Conservation (phyloP, 2,329 filamentous ascomycete genomes). For the Fusarium robinianum region DNA sequence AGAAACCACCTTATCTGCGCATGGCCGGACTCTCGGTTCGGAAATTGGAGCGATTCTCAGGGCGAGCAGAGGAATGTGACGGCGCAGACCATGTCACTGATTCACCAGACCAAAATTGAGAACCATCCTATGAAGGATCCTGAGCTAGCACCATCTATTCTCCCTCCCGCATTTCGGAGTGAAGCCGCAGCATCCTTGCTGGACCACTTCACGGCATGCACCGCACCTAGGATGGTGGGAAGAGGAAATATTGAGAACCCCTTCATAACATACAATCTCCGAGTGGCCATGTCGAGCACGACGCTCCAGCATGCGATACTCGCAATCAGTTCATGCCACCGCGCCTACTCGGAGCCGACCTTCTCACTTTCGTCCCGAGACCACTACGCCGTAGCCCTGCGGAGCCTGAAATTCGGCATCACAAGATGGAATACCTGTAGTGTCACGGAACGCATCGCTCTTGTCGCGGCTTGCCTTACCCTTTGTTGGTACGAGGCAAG, state of each 20-base stretch:
- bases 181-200: background rate
- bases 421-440: background rate
- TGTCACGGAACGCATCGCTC: background rate
- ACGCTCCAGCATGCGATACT: constrained; percentile 8
- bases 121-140: no score
- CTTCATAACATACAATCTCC: constrained; percentile 6
- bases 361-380: background rate
- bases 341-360: background rate
- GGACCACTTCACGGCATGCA: background rate
- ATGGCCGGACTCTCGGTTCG: background rate
- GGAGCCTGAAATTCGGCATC: background rate
- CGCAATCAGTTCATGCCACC: constrained; percentile 7
- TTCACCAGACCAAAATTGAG: background rate
- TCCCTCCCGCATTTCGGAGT: background rate
- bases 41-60: background rate
- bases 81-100: background rate
- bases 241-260: constrained; percentile 5
- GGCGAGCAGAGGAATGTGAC: no score
- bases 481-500: constrained; percentile 11
- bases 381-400: constrained; percentile 8
- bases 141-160: no score
- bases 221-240: constrained; percentile 1
- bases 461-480: constrained; percentile 1
- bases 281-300: background rate
- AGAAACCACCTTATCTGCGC: constrained; percentile 3